phyloP scores from a whole-genome alignment of 129 eudicot species.

The Escallonia herrerae region DNA sequence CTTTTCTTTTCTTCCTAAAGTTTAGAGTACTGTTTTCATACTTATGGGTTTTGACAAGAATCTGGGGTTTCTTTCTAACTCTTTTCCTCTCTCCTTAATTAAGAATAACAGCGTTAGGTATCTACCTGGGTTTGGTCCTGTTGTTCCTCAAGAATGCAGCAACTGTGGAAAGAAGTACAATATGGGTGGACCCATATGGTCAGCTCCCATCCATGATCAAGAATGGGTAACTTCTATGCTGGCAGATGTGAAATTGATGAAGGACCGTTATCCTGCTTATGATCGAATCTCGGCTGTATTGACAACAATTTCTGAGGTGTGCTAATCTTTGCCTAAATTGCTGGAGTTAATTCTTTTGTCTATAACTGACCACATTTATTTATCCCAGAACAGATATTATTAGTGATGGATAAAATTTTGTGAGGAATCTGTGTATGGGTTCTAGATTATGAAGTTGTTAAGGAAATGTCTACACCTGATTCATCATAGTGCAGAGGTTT shows the following conservation, averaged over 20 bases:
- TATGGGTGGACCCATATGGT: constrained; percentile 99
- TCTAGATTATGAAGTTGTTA: no score
- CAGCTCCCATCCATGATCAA: constrained; percentile 97
- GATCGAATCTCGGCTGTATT: constrained; percentile 73
- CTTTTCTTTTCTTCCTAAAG: neutral
- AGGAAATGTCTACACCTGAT: no score
- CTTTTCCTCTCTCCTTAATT: neutral
- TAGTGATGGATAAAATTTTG: no score
- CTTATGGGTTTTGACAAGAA: neutral
- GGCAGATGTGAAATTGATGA: constrained; percentile 62
- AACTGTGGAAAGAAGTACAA: constrained; percentile 84
- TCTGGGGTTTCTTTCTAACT: neutral
- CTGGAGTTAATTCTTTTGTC: no score
- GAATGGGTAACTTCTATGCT: constrained; percentile 89
- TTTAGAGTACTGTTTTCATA: neutral
- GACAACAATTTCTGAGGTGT: constrained; percentile 91
- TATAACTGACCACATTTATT: no score
- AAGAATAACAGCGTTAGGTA: constrained; percentile 77
- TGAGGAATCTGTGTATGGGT: no score
- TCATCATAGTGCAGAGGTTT: no score
- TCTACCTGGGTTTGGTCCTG: constrained; percentile 96
- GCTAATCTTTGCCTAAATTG: neutral
- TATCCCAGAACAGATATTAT: no score
- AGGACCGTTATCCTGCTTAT: constrained; percentile 85
- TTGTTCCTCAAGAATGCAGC: constrained; percentile 68